A percentile compares a stretch with the other conserved stretches of the same genome.
Conservation (phyloP, 2,329 filamentous ascomycete genomes). For the Davidsoniella neocaledoniae region DNA sequence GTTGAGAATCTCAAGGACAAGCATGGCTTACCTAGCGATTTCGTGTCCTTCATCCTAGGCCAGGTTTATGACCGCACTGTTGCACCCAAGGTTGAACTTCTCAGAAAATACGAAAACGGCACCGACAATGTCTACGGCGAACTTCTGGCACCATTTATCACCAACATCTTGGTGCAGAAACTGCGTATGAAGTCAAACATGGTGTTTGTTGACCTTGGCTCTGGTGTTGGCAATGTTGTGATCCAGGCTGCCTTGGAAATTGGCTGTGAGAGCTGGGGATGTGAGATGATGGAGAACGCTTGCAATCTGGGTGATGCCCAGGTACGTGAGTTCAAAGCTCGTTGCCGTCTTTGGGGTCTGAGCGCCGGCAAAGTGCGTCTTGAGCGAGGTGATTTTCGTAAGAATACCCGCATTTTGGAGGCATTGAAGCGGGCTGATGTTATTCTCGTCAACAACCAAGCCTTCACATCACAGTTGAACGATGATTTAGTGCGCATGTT, state of each 20-base stretch:
- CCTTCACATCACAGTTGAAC: conserved; percentile 78
- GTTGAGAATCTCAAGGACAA: conserved; percentile 52
- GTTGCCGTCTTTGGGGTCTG: conserved; percentile 80
- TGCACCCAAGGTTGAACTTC: conserved; percentile 67
- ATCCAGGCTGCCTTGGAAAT: conserved; percentile 85
- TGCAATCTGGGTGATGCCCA: conserved; percentile 69
- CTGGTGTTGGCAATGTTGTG: conserved; percentile 89
- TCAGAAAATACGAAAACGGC: conserved; percentile 75
- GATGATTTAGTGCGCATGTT: conserved; percentile 76
- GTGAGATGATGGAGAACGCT: conserved; percentile 88
- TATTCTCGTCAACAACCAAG: conserved; percentile 96
- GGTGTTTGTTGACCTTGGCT: conserved; percentile 87
- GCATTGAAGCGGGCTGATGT: conserved; percentile 76
- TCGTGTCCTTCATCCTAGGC: conserved; percentile 65
- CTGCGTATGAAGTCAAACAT: conserved; percentile 65
- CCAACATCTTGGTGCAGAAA: conserved; percentile 60
- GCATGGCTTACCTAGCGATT: conserved; percentile 51
- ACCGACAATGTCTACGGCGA: conserved; percentile 93
- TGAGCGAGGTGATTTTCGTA: conserved; percentile 69
- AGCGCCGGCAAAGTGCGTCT: conserved; percentile 63
- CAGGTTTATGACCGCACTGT: conserved; percentile 90
- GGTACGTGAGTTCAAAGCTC: conserved; percentile 64
- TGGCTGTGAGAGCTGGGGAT: conserved; percentile 89
- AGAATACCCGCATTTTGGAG: conserved; percentile 50
- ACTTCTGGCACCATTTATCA: conserved; percentile 68